phyloP scores from a whole-genome alignment of 2,329 filamentous ascomycete genomes.

The Trichoderma hamatum region DNA sequence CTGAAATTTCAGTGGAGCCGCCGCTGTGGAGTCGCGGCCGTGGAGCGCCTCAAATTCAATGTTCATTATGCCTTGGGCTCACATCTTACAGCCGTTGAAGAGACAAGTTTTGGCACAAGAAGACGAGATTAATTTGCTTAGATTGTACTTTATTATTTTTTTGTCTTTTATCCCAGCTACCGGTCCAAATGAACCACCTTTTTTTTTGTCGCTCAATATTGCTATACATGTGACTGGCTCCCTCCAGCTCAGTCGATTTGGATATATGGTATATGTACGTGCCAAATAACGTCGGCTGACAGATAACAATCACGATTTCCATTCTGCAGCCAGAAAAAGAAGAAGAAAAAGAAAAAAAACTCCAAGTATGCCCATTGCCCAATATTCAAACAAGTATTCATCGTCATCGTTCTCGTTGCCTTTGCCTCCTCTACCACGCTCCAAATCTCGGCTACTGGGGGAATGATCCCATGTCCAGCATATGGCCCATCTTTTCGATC shows the following conservation, averaged over 20 bases:
- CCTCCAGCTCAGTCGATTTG: not conserved
- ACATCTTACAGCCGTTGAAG: not conserved
- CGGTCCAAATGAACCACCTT: not conserved
- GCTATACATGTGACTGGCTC: constrained; percentile 9
- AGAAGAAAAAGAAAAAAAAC: not conserved
- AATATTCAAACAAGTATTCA: not conserved
- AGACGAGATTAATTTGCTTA: not conserved
- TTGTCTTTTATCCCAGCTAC: not conserved
- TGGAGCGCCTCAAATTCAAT: not conserved
- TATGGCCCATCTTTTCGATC: constrained; percentile 88
- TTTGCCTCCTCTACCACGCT: too few relatives aligned
- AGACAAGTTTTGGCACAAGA: not conserved
- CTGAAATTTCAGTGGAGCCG: constrained; percentile 22
- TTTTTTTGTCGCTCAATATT: not conserved
- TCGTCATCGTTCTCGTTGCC: not conserved
- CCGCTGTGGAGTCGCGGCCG: not conserved
- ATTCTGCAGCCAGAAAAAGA: not conserved
- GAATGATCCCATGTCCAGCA: constrained; percentile 60
- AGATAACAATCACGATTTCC: not conserved
- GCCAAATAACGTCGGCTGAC: not conserved
- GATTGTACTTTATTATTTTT: not conserved
- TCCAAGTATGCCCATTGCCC: constrained; percentile 10
- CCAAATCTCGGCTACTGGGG: not conserved
- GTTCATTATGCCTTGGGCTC: not conserved
- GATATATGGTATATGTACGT: not conserved